Base-by-base conservation (phyloP, 371 early-diverging fungal genomes). In the Mucor irregularis region DNA sequence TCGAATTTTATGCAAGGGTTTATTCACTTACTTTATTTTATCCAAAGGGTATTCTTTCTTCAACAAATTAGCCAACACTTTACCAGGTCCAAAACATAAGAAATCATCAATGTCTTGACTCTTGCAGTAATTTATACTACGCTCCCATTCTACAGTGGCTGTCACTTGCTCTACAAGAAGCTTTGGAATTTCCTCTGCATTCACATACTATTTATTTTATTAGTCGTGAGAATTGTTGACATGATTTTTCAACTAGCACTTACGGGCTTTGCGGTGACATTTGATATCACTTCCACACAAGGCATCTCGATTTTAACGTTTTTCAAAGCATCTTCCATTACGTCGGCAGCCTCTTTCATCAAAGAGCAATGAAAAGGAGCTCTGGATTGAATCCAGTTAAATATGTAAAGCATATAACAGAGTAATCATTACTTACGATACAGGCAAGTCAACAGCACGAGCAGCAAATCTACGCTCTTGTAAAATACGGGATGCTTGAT, bases 311-410 rank as follows among this genome's bases (percentile, higher is more conserved):
- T 91, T 9, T 77, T 64, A 17, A 88, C 76, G 7, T 66, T 71
- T 16, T 73, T 80, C 22, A 97, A 75, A 3, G 88, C 90, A 13
- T 82, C 75, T 40, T 76, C 77, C 86, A 97, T 87, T 9, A 64
- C 81, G 31, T 84, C 81, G 0, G 90, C 89, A 3, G 97, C 96
- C 13, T 93, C 90, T 31, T 78, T 69, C 94, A 97, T 93, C 49
- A 97, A 68, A 17, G 80, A 78, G 66, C 95, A 94, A 71, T 97
- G 98, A 64, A 97, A 97, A 2, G 97, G 98, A 9, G 95, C 98
- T 2, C 85, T 85, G 64, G 2, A 16, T 17, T 21, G 25, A 14
- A 22, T 22, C 21, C 5, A 9, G 8, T 19, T 10, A 21, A 24
- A 31, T 14, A 13, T 22, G 21, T 26, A 13, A 11, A n/a, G 29